A percentile compares a stretch with the other conserved stretches of the same genome.
phyloP scores from a whole-genome alignment of 1,284 basidiomycete species.

The Erythrobasidium hasegawianum region DNA sequence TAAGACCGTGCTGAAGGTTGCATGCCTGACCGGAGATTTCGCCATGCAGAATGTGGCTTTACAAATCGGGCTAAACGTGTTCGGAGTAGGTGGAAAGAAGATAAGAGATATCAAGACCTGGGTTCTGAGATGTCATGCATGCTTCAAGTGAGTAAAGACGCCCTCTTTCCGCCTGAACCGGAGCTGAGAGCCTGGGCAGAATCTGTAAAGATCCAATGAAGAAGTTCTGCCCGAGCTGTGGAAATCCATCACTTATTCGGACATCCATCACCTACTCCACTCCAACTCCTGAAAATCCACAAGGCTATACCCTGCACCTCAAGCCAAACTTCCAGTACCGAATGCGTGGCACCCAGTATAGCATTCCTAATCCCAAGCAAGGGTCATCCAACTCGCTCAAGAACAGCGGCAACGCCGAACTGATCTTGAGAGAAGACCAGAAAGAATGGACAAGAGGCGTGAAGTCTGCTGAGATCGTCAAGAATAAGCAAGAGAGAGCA shows the following conservation, averaged over 20 bases:
- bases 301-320: conserved; percentile 66
- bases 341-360: conserved; percentile 84
- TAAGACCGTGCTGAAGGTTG: conserved; percentile 53
- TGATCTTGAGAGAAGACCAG: conserved; percentile 88
- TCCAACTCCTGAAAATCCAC: conserved; percentile 56
- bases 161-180: conserved; percentile 18
- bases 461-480: conserved; percentile 65
- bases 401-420: conserved; percentile 49
- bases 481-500: conserved; percentile 71
- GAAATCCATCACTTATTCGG: conserved; percentile 84
- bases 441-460: conserved; percentile 76
- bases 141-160: conserved; percentile 80
- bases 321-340: conserved; percentile 94
- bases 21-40: conserved; percentile 97
- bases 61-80: conserved; percentile 87
- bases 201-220: conserved; percentile 92
- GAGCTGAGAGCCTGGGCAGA: conserved; percentile 53
- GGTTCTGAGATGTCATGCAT: conserved; percentile 95
- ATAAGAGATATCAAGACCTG: conserved; percentile 91
- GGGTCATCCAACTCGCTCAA: conserved; percentile 57
- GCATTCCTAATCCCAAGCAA: conserved; percentile 85
- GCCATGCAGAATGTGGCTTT: conserved; percentile 98
- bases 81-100: conserved; percentile 85
- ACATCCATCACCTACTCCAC: conserved; percentile 72
- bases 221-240: conserved; percentile 97